These are phyloP conservation scores for Pseudogymnoascus sp. DNA, from an alignment of 2,329 filamentous ascomycete species.

Conservation along the genomic window DNA sequence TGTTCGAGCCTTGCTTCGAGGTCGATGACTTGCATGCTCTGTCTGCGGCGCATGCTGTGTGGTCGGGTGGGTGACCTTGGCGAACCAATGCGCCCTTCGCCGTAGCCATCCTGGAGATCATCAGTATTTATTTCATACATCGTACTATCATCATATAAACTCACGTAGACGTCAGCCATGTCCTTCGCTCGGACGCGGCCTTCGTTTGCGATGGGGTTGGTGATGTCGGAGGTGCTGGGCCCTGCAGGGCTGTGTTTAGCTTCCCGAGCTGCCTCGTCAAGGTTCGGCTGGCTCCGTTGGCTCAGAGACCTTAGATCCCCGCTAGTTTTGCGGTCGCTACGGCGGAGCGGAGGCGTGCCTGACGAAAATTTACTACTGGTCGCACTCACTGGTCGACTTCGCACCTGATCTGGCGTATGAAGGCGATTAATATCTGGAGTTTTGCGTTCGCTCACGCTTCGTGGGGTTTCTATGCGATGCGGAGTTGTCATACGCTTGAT, in stretches of 20 bases:
- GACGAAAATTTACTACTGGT: conserved; percentile 25
- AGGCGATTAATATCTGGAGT: conserved; percentile 25
- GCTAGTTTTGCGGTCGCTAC: conserved; percentile 58
- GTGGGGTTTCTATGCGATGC: conserved; percentile 3
- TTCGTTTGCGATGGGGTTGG: conserved; percentile 77
- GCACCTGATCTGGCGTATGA: conserved; percentile 22
- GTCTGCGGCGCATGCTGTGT: conserved; percentile 90
- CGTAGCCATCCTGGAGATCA: conserved; percentile 70
- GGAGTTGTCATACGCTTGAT: conserved; percentile 4
- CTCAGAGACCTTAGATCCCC: conserved; percentile 66
- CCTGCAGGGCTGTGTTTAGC: conserved; percentile 38
- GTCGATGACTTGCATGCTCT: conserved; percentile 95
- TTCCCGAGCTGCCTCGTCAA: conserved; percentile 25
- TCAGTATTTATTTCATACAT: conserved; percentile 8
- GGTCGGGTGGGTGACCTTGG: conserved; percentile 88
- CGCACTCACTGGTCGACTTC: conserved; percentile 4
- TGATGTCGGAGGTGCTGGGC: conserved; percentile 39
- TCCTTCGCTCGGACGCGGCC: conserved; percentile 73
- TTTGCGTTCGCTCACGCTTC: conserved; percentile 15
- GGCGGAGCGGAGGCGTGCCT: conserved; percentile 60
- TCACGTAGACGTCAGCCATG: conserved; percentile 92
- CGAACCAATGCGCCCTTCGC: conserved; percentile 77
- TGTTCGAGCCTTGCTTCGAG: conserved; percentile 80
- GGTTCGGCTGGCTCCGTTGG: conserved; percentile 40
- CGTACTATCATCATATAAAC: conserved; percentile 32